Percentiles rank a stretch among this genome's conserved stretches.
phyloP scores from a whole-genome alignment of 306 rosid genomes.

The Rubus idaeus region DNA sequence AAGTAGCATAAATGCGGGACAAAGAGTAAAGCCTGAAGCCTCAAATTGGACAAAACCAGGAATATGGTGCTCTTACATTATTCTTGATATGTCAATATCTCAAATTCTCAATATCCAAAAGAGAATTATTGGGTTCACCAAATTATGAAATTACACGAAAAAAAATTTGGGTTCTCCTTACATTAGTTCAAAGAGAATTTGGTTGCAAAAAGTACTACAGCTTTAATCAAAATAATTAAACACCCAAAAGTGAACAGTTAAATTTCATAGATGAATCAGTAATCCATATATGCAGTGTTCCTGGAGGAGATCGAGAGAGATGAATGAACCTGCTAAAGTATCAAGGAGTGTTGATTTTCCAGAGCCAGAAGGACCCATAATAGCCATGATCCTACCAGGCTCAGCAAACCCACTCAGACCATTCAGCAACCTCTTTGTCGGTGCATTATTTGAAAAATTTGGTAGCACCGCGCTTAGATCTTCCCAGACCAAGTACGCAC shows the following conservation, averaged over 20 bases:
- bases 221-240: too few relatives aligned
- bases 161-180: neutral
- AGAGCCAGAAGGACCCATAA: slow-evolving; percentile 95
- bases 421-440: slow-evolving; percentile 73
- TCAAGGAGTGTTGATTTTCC: slow-evolving; percentile 90
- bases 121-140: too few relatives aligned
- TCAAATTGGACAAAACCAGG: neutral
- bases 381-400: slow-evolving; percentile 85
- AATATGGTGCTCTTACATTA: neutral
- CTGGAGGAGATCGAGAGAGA: neutral
- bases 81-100: slow-evolving; percentile 3
- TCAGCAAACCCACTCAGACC: slow-evolving; percentile 80
- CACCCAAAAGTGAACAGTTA: neutral
- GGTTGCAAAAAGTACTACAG: neutral
- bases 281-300: neutral
- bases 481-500: slow-evolving; percentile 83
- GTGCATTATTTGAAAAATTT: slow-evolving; percentile 57
- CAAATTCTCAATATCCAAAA: too few relatives aligned
- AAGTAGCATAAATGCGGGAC: neutral
- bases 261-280: neutral
- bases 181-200: neutral
- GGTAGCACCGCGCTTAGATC: slow-evolving; percentile 74
- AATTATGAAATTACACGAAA: too few relatives aligned
- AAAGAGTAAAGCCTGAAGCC: neutral
- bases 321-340: slow-evolving; percentile 50